phyloP scores from a whole-genome alignment of 345 rosid genomes.

The Euclidium syriacum region DNA sequence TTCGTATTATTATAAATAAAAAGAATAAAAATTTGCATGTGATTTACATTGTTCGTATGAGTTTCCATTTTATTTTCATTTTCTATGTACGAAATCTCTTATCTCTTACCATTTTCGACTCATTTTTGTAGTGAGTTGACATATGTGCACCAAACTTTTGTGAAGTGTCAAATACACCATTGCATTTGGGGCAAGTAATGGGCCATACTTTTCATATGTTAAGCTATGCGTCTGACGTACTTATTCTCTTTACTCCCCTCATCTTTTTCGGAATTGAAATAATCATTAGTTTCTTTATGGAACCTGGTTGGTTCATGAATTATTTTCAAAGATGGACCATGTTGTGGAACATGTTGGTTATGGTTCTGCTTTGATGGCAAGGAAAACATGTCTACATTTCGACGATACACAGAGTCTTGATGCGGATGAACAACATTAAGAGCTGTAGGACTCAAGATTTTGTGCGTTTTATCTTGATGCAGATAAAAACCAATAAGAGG shows the following conservation, averaged over 20 bases:
- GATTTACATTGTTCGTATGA: too few relatives aligned
- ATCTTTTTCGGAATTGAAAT: not conserved
- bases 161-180: slow-evolving; percentile 10
- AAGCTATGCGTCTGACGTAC: slow-evolving; percentile 15
- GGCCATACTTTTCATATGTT: slow-evolving; percentile 8
- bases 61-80: not conserved
- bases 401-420: not conserved
- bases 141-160: slow-evolving; percentile 20
- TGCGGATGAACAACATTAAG: not conserved
- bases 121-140: slow-evolving; percentile 11
- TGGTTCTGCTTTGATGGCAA: too few relatives aligned
- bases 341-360: not conserved
- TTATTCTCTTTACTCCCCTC: not conserved
- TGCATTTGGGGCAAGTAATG: slow-evolving; percentile 25
- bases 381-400: too few relatives aligned
- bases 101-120: not conserved
- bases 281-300: not conserved
- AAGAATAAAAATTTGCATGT: too few relatives aligned
- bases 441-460: too few relatives aligned
- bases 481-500: too few relatives aligned
- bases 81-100: not conserved
- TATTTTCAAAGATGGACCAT: not conserved
- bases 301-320: not conserved
- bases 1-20: too few relatives aligned
- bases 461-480: too few relatives aligned